Evolutionary conservation across 768 basidiomycete genomes (phyloP).

Genomic region (Wakefieldia striispora): DNA sequence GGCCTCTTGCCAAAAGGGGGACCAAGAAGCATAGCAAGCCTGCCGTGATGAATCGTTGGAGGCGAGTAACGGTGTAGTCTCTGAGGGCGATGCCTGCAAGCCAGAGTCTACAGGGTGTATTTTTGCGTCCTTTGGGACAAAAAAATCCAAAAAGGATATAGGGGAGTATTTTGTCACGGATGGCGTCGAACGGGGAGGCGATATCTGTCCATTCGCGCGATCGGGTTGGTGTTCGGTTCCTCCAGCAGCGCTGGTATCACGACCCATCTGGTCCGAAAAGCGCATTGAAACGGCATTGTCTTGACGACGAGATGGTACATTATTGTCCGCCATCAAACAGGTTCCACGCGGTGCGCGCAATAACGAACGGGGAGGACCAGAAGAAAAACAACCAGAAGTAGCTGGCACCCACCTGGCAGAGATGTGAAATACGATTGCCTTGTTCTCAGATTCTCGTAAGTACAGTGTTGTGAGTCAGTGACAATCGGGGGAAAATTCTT

Average conservation of each 20-base stretch:
- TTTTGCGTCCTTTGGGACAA: neutral
- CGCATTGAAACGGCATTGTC: slow-evolving; percentile 59
- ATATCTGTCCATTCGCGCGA: neutral
- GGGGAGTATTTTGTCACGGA: slow-evolving; percentile 6
- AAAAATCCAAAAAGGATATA: neutral
- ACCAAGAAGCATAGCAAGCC: slow-evolving; percentile 8
- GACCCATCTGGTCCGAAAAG: slow-evolving; percentile 39
- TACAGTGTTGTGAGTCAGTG: too few relatives aligned
- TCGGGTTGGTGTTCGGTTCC: slow-evolving; percentile 6
- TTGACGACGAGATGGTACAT: slow-evolving; percentile 51
- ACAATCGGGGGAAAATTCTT: too few relatives aligned
- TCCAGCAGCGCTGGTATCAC: slow-evolving; percentile 11
- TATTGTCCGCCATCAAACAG: neutral
- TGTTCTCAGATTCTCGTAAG: too few relatives aligned
- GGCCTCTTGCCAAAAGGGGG: slow-evolving; percentile 4
- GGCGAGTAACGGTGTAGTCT: slow-evolving; percentile 58
- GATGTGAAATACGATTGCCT: too few relatives aligned
- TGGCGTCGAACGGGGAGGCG: neutral
- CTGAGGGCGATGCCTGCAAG: slow-evolving; percentile 23
- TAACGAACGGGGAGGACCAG: too few relatives aligned
- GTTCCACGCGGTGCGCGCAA: too few relatives aligned
- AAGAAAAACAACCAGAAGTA: too few relatives aligned
- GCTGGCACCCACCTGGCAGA: too few relatives aligned
- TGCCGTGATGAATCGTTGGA: slow-evolving; percentile 39
- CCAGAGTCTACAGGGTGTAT: neutral